Base-by-base conservation (phyloP, 768 basidiomycete species). In the Agrocybe pediades region DNA sequence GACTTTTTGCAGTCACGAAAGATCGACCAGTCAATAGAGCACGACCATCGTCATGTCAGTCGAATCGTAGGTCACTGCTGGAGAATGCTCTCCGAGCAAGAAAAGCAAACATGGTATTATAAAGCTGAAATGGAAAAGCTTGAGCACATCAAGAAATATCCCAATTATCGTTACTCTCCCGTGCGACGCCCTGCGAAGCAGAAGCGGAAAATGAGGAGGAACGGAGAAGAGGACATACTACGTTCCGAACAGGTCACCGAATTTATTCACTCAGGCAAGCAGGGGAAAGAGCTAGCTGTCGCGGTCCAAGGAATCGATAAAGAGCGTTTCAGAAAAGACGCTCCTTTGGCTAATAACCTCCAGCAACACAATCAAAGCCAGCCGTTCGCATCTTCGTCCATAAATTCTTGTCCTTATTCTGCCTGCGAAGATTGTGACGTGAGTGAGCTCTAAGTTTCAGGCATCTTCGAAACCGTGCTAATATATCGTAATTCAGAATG, bases 1-100 rank as follows among this genome's bases (percentile, higher is more conserved):
- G 81, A 78, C 51, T 83, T 87, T 46, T 80, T 81, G 36, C 76
- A 79, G 3, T 74, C 75, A 6, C 75, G 79, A 39, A 81, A 78
- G 55, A 74, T 83, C 54, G 65, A 59, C 46, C 69, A 72, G n/a
- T 67, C 62, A 17, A 71, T 84, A 57, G 84, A 86, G 62, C 74
- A 72, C 56, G 81, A 86, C 62, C 79, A 84, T 61, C 72, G 82
- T 25, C 78, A 82, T 53, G 81, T 85, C 62, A 83, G 82, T 42
- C 77, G 80, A 51, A 80, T 82, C 62, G 73, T 80, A 29, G 84
- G 76, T 0, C 71, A 77, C 33, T 76, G 75, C 62, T 86, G 85
- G 85, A 78, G 79, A 51, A 70, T 70, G 39, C 70, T 86, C 53
- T 65, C 82, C 1, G 78, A 79, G 19, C 57, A 67, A 1, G 79